Evolutionary conservation across 148 eudicot species (phyloP).

Genomic region (Chenopodium berlandieri): DNA sequence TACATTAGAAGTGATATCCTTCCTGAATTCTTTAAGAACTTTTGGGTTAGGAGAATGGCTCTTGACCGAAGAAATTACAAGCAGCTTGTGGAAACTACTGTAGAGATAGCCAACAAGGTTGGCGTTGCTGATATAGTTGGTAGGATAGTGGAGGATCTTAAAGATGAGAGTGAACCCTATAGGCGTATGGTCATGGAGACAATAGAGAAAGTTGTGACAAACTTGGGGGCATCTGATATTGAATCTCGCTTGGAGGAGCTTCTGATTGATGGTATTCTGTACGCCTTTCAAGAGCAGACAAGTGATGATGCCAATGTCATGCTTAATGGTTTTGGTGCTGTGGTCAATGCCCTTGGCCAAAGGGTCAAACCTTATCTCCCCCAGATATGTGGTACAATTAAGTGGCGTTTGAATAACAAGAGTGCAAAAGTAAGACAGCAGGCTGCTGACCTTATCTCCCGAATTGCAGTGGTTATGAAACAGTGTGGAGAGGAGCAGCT

Average conservation of each 20-base stretch:
- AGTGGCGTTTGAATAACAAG: conserved; percentile 96
- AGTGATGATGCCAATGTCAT: conserved; percentile 98
- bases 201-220: conserved; percentile 89
- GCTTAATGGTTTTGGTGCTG: conserved; percentile 99
- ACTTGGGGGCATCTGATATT: conserved; percentile 92
- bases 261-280: conserved; percentile 87
- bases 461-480: conserved; percentile 98
- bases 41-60: conserved; percentile 99
- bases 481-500: conserved; percentile 98
- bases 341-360: conserved; percentile 88
- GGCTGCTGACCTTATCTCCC: conserved; percentile 90
- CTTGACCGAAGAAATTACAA: conserved; percentile 88
- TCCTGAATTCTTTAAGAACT: conserved; percentile 85
- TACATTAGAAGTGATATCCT: conserved; percentile 85
- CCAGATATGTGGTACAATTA: conserved; percentile 96
- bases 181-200: conserved; percentile 99
- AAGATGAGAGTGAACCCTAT: conserved; percentile 96
- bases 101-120: conserved; percentile 92
- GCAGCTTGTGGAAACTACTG: conserved; percentile 94
- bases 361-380: conserved; percentile 96
- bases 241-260: conserved; percentile 95
- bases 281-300: conserved; percentile 97
- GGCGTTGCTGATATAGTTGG: conserved; percentile 97
- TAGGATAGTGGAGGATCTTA: conserved; percentile 89
- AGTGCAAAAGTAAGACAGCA: conserved; percentile 98